Evolutionary conservation across 2,329 filamentous ascomycete species (phyloP).

Genomic region (Xylariales sp.): DNA sequence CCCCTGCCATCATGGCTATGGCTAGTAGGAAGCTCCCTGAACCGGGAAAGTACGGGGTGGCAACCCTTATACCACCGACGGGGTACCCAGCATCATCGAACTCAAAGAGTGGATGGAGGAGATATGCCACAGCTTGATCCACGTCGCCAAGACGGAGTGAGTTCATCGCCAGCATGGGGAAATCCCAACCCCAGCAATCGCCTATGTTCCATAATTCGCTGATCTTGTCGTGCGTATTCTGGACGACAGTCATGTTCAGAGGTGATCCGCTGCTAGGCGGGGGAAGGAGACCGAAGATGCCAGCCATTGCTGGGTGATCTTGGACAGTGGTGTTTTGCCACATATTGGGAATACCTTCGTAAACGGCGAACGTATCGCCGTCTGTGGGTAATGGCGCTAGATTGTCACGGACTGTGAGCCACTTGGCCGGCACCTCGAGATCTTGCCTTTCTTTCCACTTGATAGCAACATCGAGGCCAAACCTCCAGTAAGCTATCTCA

Average conservation of each 20-base stretch:
- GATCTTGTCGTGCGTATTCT: constrained; percentile 34
- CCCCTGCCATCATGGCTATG: constrained; percentile 52
- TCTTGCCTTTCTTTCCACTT: constrained; percentile 46
- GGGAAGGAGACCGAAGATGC: constrained; percentile 38
- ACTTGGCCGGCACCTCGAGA: constrained; percentile 36
- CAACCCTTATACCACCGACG: constrained; percentile 45
- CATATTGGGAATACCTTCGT: constrained; percentile 44
- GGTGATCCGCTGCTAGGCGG: constrained; percentile 29
- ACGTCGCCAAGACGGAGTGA: constrained; percentile 34
- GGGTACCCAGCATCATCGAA: constrained; percentile 56
- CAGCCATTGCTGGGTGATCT: constrained; percentile 39
- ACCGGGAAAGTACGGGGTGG: constrained; percentile 54
- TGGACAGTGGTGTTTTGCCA: constrained; percentile 34
- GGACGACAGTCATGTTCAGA: constrained; percentile 30
- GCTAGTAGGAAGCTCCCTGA: constrained; percentile 45
- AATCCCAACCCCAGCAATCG: constrained; percentile 40
- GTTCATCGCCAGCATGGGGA: constrained; percentile 41
- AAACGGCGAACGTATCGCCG: constrained; percentile 48
- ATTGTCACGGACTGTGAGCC: constrained; percentile 44
- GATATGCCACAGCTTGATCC: constrained; percentile 33
- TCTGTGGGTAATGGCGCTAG: constrained; percentile 48
- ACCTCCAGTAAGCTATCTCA: constrained; percentile 58
- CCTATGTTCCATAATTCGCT: constrained; percentile 33
- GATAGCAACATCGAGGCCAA: constrained; percentile 50
- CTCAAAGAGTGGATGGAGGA: constrained; percentile 44